phyloP scores from a whole-genome alignment of 2,329 filamentous ascomycete species.

The Hymenoscyphus albidus region DNA sequence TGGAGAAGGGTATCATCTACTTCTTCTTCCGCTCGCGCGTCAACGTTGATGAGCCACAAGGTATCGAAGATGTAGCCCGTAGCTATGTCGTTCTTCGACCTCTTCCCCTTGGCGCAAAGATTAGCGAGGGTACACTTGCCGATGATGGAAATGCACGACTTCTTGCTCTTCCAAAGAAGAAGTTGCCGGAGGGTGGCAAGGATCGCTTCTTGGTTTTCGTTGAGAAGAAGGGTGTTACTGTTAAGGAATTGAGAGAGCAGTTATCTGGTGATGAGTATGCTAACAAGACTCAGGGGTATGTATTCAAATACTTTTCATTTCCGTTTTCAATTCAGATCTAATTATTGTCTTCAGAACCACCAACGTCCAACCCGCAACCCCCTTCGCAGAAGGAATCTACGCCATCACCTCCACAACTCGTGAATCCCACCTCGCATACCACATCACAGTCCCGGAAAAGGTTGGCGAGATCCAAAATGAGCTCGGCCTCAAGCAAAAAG shows the following conservation, averaged over 20 bases:
- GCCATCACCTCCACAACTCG: constrained; percentile 69
- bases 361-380: constrained; percentile 64
- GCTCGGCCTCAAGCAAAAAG: constrained; percentile 66
- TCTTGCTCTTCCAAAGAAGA: constrained; percentile 79
- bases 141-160: constrained; percentile 63
- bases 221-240: constrained; percentile 64
- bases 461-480: constrained; percentile 70
- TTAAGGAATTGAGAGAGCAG: constrained; percentile 66
- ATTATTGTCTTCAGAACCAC: constrained; percentile 41
- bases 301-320: background rate
- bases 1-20: constrained; percentile 88
- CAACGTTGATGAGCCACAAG: constrained; percentile 63
- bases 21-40: constrained; percentile 84
- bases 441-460: constrained; percentile 68
- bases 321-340: background rate
- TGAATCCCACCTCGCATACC: constrained; percentile 74
- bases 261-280: constrained; percentile 66
- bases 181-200: constrained; percentile 62
- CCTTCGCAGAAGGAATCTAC: constrained; percentile 83
- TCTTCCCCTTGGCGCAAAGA: constrained; percentile 62
- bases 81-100: constrained; percentile 78
- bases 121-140: constrained; percentile 49
- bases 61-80: constrained; percentile 68
- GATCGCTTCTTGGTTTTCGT: constrained; percentile 81
- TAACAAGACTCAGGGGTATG: constrained; percentile 66